Percentiles rank a stretch among this genome's conserved stretches.
Conservation (phyloP, 352 stramenopile species). For the Phytophthora crassamura region DNA sequence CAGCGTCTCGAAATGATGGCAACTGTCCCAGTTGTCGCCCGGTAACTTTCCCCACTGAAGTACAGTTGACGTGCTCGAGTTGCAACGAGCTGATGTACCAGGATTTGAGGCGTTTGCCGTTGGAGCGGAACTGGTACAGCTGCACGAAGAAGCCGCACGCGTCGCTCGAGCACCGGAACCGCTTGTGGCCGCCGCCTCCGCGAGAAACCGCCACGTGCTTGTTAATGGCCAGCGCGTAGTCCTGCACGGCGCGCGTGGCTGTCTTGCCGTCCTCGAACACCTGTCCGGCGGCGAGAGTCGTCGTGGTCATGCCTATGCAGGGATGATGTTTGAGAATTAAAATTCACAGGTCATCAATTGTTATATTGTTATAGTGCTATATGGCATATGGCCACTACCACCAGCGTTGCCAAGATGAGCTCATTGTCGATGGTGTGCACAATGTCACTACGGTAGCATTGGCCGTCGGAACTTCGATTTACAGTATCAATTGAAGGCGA, state of each 20-base stretch:
- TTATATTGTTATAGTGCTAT: no score
- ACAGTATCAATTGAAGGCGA: no score
- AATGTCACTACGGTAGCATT: no score
- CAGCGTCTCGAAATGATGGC: not conserved
- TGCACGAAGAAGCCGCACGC: constrained; percentile 1
- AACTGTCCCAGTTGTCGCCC: not conserved
- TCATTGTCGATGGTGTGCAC: no score
- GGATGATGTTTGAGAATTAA: no score
- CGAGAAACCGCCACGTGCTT: not conserved
- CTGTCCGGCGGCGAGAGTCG: no score
- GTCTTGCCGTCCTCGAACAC: not conserved
- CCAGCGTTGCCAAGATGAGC: no score
- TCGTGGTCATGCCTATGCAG: no score
- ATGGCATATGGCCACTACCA: no score
- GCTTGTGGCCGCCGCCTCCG: constrained; percentile 2
- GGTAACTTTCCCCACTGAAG: not conserved
- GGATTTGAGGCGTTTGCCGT: not conserved
- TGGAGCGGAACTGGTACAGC: not conserved
- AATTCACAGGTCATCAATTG: no score
- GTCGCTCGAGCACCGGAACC: not conserved
- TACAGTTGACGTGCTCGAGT: constrained; percentile 6
- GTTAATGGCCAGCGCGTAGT: not conserved
- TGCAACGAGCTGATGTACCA: constrained; percentile 9
- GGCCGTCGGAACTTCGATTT: no score
- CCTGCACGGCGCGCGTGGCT: not conserved